These are phyloP conservation scores for Schwanniomyces polymorphus DNA, from an alignment of 805 yeast species.

Conservation along the genomic window DNA sequence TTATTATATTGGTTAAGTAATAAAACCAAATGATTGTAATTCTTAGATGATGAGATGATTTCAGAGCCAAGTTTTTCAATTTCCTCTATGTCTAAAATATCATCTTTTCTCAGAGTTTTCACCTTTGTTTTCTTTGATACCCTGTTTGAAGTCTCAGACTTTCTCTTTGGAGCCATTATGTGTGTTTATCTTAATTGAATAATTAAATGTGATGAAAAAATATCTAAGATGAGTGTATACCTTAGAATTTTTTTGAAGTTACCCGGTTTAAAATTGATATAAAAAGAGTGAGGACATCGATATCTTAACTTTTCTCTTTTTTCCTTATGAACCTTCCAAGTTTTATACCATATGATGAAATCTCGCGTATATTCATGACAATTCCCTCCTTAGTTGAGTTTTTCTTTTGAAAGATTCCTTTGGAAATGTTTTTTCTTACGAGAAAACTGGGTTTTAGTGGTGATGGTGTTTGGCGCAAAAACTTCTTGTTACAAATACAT, in stretches of 20 bases:
- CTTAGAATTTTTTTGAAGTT: constrained; percentile 6
- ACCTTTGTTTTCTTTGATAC: constrained; percentile 2
- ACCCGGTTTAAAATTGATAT: constrained; percentile 13
- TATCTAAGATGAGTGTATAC: constrained; percentile 7
- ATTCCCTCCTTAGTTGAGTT: constrained; percentile 46
- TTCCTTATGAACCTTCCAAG: constrained; percentile 62
- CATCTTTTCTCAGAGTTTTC: neutral
- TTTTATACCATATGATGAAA: constrained; percentile 62
- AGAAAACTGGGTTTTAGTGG: constrained; percentile 41
- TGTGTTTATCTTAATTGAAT: neutral
- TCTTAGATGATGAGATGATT: constrained; percentile 38
- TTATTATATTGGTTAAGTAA: constrained; percentile 42
- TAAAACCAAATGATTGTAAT: constrained; percentile 55
- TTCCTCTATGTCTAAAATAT: constrained; percentile 15
- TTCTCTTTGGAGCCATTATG: constrained; percentile 25
- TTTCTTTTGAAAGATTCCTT: constrained; percentile 31
- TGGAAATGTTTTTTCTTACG: constrained; percentile 31
- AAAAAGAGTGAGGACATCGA: constrained; percentile 4
- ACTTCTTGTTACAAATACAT: constrained; percentile 42
- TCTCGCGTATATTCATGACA: constrained; percentile 52
- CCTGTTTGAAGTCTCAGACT: constrained; percentile 7
- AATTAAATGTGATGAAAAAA: neutral
- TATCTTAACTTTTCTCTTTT: constrained; percentile 14
- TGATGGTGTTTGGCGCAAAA: constrained; percentile 52
- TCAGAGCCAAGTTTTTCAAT: constrained; percentile 24